phyloP scores from a whole-genome alignment of 2,329 filamentous ascomycete species.

The Colletotrichum higginsianum region DNA sequence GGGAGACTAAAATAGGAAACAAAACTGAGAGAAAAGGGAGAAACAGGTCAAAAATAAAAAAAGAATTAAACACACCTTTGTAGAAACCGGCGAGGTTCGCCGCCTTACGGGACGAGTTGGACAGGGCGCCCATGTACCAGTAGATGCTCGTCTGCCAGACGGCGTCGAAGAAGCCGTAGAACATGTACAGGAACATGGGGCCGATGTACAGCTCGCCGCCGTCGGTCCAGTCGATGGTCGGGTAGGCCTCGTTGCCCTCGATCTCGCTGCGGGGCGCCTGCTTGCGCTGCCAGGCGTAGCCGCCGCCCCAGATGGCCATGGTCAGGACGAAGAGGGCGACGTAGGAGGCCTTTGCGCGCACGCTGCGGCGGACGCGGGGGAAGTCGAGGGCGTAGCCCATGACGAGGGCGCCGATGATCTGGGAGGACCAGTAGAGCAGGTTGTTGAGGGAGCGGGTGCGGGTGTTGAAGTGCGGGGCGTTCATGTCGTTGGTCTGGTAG shows the following conservation, averaged over 20 bases:
- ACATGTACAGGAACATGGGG: slow-evolving; percentile 91
- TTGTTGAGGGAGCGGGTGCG: slow-evolving; percentile 84
- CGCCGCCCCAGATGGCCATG: slow-evolving; percentile 86
- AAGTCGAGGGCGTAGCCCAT: slow-evolving; percentile 82
- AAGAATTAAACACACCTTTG: slow-evolving; percentile 64
- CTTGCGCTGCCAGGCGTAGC: slow-evolving; percentile 80
- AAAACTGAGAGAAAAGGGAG: too few species aligned
- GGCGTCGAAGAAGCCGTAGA: slow-evolving; percentile 91
- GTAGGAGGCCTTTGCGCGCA: slow-evolving; percentile 77
- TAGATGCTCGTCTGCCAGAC: slow-evolving; percentile 93
- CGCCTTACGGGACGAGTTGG: slow-evolving; percentile 91
- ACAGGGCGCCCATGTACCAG: slow-evolving; percentile 95
- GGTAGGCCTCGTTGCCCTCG: slow-evolving; percentile 45
- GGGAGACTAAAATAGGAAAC: too few species aligned
- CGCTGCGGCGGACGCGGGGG: slow-evolving; percentile 70
- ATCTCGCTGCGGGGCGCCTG: slow-evolving; percentile 67
- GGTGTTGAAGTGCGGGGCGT: slow-evolving; percentile 79
- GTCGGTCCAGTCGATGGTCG: slow-evolving; percentile 74
- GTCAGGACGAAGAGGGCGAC: slow-evolving; percentile 76
- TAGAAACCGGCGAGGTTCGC: slow-evolving; percentile 95
- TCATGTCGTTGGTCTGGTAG: slow-evolving; percentile 81
- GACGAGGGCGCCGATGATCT: slow-evolving; percentile 82
- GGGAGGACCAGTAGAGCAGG: slow-evolving; percentile 83
- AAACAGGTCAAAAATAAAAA: too few species aligned
- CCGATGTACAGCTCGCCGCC: slow-evolving; percentile 74